Evolutionary conservation across 164 flowering plant species (phyloP), one percentile per base, ranked within the genome.

Genomic region (Buxus sempervirens): DNA sequence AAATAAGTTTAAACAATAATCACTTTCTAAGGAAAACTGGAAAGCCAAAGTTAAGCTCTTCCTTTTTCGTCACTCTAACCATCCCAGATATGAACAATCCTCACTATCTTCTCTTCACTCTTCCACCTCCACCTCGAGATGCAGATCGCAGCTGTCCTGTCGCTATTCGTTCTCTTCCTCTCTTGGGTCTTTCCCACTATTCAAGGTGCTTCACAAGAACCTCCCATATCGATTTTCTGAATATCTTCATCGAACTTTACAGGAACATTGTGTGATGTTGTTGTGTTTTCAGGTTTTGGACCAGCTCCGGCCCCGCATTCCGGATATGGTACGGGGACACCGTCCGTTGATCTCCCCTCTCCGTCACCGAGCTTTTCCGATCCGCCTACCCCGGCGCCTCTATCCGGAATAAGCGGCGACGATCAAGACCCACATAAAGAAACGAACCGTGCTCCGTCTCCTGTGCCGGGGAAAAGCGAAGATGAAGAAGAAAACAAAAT

Each of bases 281-380:
- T 42, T 59, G 41, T 49, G 0, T 27, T 36, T 32, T 53, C 60
- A 71, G 74, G 63, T 60, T 23, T 22, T 54, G 65, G 9, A 19
- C 74, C 74, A 59, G 65, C 36, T 38, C 74, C 70, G 26, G 65
- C 70, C 13, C 74, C 74, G 20, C 54, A 53, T 13, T 51, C 70
- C 24, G 74, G 69, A 1, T 48, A 54, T 18, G 58, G 45, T 23
- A 60, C 27, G 8, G 42, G 56, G 15, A 16, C 62, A 3, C 24
- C 27, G 13, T 54, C 63, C 0, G 42, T 61, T 25, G 63, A 36
- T 20, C 24, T 32, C 16, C 60, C 74, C 59, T 42, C 69, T 12
- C 41, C 27, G 9, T 45, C 59, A 21, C 62, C 38, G 42, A 18
- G 16, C 3, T 22, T 25, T 18, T 65, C 64, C 8, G 51, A n/a